Evolutionary conservation across 1,139 yeast species (phyloP).

Genomic region (Blastobotrys apis): DNA sequence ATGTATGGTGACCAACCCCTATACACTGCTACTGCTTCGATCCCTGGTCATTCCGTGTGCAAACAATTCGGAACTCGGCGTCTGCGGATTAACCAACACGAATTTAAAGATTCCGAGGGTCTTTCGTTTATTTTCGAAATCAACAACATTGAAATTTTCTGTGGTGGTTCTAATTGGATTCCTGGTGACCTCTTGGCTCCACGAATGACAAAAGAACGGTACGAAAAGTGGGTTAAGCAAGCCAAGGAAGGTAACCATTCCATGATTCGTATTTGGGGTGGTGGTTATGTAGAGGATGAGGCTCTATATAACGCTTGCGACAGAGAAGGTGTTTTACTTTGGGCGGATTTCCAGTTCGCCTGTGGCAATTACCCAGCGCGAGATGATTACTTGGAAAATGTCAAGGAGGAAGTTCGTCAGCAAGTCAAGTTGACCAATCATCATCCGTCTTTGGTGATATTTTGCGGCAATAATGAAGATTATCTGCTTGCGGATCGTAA

Average conservation of each 20-base stretch:
- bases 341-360: constrained; percentile 52
- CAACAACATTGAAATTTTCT: constrained; percentile 39
- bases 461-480: constrained; percentile 48
- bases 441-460: constrained; percentile 36
- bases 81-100: constrained; percentile 39
- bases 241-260: constrained; percentile 41
- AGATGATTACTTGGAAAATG: constrained; percentile 31
- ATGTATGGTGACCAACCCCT: constrained; percentile 40
- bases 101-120: constrained; percentile 32
- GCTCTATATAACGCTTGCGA: constrained; percentile 44
- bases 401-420: constrained; percentile 34
- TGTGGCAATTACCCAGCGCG: constrained; percentile 45
- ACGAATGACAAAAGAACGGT: constrained; percentile 32
- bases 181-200: constrained; percentile 43
- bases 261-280: constrained; percentile 48
- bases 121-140: constrained; percentile 41
- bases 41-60: constrained; percentile 15
- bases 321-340: constrained; percentile 41
- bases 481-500: constrained; percentile 43
- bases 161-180: constrained; percentile 46
- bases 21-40: constrained; percentile 28
- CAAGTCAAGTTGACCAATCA: constrained; percentile 40
- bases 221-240: constrained; percentile 35
- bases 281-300: constrained; percentile 44
- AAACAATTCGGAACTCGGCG: constrained; percentile 39